Evolutionary conservation across 371 early-diverging fungal species (phyloP).

Genomic region (Blakeslea trispora): DNA sequence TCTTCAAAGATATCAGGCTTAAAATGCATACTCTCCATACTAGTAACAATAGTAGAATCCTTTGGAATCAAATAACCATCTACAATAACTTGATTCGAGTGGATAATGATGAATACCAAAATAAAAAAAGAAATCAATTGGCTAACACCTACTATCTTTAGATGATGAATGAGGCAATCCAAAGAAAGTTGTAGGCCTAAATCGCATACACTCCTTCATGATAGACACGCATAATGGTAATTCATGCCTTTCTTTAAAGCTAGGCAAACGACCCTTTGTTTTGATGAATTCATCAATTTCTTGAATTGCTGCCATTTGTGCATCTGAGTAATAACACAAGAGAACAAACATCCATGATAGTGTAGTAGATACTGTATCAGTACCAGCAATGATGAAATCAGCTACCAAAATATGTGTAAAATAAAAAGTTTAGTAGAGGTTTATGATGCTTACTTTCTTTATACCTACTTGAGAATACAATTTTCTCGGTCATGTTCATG

Average conservation of each 20-base stretch:
- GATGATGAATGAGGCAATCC: conserved; percentile 10
- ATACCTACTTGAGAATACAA: conserved; percentile 11
- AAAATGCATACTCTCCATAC: conserved; percentile 23
- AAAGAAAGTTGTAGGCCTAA: conserved; percentile 3
- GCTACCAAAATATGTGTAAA: background rate
- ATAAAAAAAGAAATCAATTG: no score
- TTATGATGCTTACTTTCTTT: no score
- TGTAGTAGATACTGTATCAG: conserved; percentile 13
- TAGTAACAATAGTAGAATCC: conserved; percentile 20
- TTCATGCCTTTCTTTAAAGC: background rate
- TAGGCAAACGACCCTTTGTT: conserved; percentile 5
- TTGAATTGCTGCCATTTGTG: conserved; percentile 3
- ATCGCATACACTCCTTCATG: conserved; percentile 14
- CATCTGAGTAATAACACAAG: conserved; percentile 9
- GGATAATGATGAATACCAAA: no score
- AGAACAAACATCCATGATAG: conserved; percentile 12
- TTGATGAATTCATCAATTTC: conserved; percentile 17
- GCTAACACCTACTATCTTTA: conserved; percentile 13
- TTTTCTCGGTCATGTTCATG: conserved; percentile 4
- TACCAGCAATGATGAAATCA: conserved; percentile 18
- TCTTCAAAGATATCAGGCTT: conserved; percentile 21
- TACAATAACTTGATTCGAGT: conserved; percentile 14
- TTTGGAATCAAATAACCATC: conserved; percentile 28
- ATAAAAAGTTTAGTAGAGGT: no score
- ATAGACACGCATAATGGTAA: conserved; percentile 10